Evolutionary conservation across 2,329 filamentous ascomycete genomes (phyloP), one percentile per base, ranked within the genome.

Genomic region (Sclerotinia glacialis): DNA sequence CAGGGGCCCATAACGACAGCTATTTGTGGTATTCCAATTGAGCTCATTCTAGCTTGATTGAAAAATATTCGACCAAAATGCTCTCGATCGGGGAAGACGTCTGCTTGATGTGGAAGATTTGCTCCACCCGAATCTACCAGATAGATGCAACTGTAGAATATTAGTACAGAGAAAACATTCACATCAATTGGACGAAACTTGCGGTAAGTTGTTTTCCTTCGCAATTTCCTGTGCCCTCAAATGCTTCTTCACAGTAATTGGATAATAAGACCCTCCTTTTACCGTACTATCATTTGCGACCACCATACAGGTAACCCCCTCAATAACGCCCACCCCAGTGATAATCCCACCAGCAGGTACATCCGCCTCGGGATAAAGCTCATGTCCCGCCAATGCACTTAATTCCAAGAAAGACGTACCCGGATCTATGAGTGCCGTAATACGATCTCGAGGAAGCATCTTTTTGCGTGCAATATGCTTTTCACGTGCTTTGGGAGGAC

Each of bases 181-280:
- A 61, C 5, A 64, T 54, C 31, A 60, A 40, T 49, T 28, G 21
- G 47, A 47, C 5, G 14, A 26, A 54, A 78, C 84, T 75, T 77
- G 89, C 86, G 86, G 86, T 50, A 89, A 78, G 54, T 85, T 89
- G 78, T 98, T 98, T 77, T 98, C 92, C 71, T 91, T 86, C 0
- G 94, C 94, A 70, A 98, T 90, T 37, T 90, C 88, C 78, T 99
- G 95, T 5, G 94, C 94, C 69, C 94, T 87, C 21, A 98, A 82
- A 78, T 98, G 95, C 83, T 99, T 99, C 82, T 97, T 97, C 67
- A 98, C 92, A 0, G 94, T 99, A 73, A 98, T 92, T 1, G 94
- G 94, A 76, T 94, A 98, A 80, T 99, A 99, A 1, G 94, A 96
- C 31, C 94, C 94, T 63, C 94, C 94, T 80, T 98, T 99, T 75